Evolutionary conservation across 495 filamentous ascomycete species (phyloP), one percentile per base, ranked within the genome.

Genomic region (Cudoniella acicularis): DNA sequence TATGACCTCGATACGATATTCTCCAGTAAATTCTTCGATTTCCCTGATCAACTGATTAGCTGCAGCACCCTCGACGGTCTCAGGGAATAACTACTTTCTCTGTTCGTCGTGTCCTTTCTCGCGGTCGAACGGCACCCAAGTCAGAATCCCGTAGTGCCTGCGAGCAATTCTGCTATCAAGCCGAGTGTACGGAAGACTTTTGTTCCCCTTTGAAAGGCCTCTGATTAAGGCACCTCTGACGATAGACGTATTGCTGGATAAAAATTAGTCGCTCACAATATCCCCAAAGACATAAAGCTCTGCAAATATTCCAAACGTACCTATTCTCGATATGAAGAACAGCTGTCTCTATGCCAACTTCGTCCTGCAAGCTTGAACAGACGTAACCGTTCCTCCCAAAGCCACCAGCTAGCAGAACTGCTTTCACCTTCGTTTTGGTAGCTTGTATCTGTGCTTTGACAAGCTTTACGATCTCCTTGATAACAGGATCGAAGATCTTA

Each of bases 331-430:
- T 36, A 13, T 36, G 30, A 4, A 36, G 4, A 4, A 13, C 30
- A 36, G 30, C 4, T 36, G 13, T 36, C 4, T 4, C 30, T 13
- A 36, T 56, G 0, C 59, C 57, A 10, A 76, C 63, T 10, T 62
- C 52, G 27, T 70, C 60, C 45, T 67, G 68, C 2, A 77, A 52
- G 48, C n/a, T n/a, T n/a, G n/a, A n/a, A n/a, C n/a, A n/a, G n/a
- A n/a, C n/a, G n/a, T 74, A 74, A 2, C 54, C 62, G 49, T 67
- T 78, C 49, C 76, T 67, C 3, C 75, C 73, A 57, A 77, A 77
- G 3, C 73, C 73, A 9, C 75, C 76, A 10, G 76, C 75, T 10
- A 78, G 63, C 8, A 75, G 62, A 1, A 78, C 63, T 1, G 75
- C 66, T 16, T 62, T 71, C 16, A 75, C 40, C 23, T 52, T 60